Base-by-base conservation (phyloP, 768 basidiomycete genomes). In the Suillus weaverae region DNA sequence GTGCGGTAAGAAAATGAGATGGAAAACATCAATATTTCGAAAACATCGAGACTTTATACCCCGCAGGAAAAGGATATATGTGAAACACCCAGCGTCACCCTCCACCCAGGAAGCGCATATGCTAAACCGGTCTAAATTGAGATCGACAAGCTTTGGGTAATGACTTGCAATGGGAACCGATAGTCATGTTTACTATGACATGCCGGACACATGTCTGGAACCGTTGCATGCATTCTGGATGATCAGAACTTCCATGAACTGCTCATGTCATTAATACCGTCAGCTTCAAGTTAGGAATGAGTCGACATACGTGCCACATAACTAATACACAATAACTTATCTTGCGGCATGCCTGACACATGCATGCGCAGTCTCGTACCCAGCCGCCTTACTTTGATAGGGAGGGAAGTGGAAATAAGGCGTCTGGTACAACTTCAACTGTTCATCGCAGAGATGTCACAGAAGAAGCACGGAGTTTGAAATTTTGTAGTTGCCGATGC, bases 1-100 rank as follows among this genome's bases (percentile, higher is more conserved):
- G 72, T 67, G 67, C 66, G 79, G 66, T 64, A 68, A 76, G 73
- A 74, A 75, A 70, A 73, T 71, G 76, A 73, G 76, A 76, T 74
- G 73, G 68, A 74, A 78, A 77, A 73, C 70, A 69, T 66, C 67
- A 69, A 35, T 33, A 33, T 54, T 54, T 33, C 20, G 32, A 33
- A 33, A 13, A 33, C 53, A 11, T 54, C 18, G 20, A 35, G 53
- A 54, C 32, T 54, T 54, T 54, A 54, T 54, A 54, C 33, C 53
- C 32, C 35, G 53, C 20, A 54, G 32, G 53, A 54, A 33, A 33
- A 54, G 10, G 53, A 35, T 33, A 20, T 1, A 13, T n/a, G 20
- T 54, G 32, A 54, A 20, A 54, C 53, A 33, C 11, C 2, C 20
- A n/a, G 35, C 32, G 53, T 33, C 32, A 54, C 5, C 20, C 32